Base-by-base conservation (phyloP, 345 rosid species). In the Hevea brasiliensis region DNA sequence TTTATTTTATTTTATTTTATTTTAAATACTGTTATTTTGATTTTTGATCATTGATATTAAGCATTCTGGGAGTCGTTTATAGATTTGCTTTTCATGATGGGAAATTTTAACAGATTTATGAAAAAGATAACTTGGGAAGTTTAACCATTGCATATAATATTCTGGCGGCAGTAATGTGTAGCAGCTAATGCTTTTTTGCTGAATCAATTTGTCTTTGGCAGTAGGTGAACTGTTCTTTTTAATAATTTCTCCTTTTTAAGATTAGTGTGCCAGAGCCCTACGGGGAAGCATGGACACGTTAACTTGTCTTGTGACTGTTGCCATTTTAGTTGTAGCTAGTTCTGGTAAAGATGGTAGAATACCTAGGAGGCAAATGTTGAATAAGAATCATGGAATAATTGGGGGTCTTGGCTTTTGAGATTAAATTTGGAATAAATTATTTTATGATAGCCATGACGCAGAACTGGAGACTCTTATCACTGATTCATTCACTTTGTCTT, bases 161-260 rank as follows among this genome's bases (percentile, higher is more conserved):
- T 35, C 7, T 72, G 20, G 8, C 15, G 12, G 13, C 45, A 6
- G 40, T 32, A 18, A 32, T 21, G 27, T 45, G 37, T n/a, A 65
- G 56, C 56, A 55, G 57, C 18, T 65, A 40, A 37, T 73, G 63
- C 70, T 42, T n/a, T 35, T n/a, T 13, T 18, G 70, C 14, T 9
- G 67, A 35, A 20, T 37, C 6, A 51, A 8, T n/a, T 29, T 50
- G 4, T 15, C 62, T 26, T 26, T 35, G 26, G 50, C 5, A 7
- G 26, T 37, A 61, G 12, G 10, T 24, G 13, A 24, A 35, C 21
- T n/a, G 9, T 2, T 57, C 29, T 29, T 26, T 32, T 56, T 23
- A 5, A 41, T n/a, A 26, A 47, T 8, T 58, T 29, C 32, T 13
- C 61, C 8, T 61, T 65, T 47, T 12, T 7, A 21, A 15, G 27